Evolutionary conservation across 164 flowering plant genomes (phyloP).

Genomic region (Hamamelis virginiana): DNA sequence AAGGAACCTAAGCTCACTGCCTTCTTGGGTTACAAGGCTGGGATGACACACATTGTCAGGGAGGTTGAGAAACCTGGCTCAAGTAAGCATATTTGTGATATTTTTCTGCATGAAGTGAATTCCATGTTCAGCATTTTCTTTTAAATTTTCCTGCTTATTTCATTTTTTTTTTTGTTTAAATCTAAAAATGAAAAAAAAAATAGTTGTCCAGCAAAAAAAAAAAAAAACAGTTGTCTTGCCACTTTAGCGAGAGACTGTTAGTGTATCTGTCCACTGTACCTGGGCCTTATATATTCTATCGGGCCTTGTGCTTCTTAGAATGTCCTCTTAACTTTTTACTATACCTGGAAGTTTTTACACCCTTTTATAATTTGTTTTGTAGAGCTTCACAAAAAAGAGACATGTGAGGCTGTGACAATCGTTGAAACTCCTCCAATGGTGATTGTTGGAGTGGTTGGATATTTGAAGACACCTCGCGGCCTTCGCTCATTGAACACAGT

Average conservation of each 20-base stretch:
- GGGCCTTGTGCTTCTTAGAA: too few species aligned
- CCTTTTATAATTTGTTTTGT: background rate
- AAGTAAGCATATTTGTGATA: conserved; percentile 9
- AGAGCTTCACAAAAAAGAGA: conserved; percentile 28
- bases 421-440: conserved; percentile 24
- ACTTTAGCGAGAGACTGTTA: too few species aligned
- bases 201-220: too few species aligned
- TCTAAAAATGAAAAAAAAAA: too few species aligned
- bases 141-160: background rate
- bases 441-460: conserved; percentile 25
- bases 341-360: too few species aligned
- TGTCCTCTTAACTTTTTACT: too few species aligned
- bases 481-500: conserved; percentile 23
- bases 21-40: conserved; percentile 29
- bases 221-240: too few species aligned
- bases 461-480: conserved; percentile 25
- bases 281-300: too few species aligned
- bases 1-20: conserved; percentile 34
- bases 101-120: background rate
- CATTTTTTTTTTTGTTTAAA: background rate
- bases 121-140: background rate
- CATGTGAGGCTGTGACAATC: conserved; percentile 25
- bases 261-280: too few species aligned
- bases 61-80: conserved; percentile 38
- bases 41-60: conserved; percentile 32